Conservation (phyloP, 2,329 filamentous ascomycete genomes). For the Fusarium agapanthi region DNA sequence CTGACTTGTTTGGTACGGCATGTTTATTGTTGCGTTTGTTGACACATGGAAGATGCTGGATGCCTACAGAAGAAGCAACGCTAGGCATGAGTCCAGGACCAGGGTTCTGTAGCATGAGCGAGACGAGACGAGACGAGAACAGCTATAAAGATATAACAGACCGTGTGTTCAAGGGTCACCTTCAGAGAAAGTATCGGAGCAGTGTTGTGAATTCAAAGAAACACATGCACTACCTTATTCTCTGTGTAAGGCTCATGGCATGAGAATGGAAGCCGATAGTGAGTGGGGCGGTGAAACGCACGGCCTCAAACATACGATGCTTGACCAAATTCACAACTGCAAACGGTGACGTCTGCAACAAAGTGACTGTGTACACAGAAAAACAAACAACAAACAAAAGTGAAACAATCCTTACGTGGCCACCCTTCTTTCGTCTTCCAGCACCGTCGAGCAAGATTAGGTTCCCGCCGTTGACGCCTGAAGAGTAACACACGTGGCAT, state of each 20-base stretch:
- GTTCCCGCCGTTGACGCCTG: background rate
- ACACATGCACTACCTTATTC: background rate
- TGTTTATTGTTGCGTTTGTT: background rate
- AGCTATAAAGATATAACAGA: rapidly evolving
- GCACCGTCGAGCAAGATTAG: background rate
- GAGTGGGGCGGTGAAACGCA: background rate
- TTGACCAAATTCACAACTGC: background rate
- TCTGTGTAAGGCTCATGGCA: background rate
- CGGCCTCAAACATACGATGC: background rate
- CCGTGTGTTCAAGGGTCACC: rapidly evolving
- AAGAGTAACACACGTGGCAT: constrained; percentile 5
- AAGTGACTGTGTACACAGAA: background rate
- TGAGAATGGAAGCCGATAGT: background rate
- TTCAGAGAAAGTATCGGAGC: no score
- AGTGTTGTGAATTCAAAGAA: rapidly evolving
- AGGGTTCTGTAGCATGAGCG: rapidly evolving
- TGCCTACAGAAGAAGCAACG: background rate
- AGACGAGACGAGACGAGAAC: background rate
- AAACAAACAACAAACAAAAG: background rate
- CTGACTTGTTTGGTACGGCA: rapidly evolving
- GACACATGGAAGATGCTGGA: background rate
- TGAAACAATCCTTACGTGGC: background rate
- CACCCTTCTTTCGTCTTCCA: background rate
- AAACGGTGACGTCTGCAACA: background rate
- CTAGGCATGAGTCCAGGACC: background rate